phyloP scores from a whole-genome alignment of 2,329 filamentous ascomycete species.

The Cordyceps tenuipes region DNA sequence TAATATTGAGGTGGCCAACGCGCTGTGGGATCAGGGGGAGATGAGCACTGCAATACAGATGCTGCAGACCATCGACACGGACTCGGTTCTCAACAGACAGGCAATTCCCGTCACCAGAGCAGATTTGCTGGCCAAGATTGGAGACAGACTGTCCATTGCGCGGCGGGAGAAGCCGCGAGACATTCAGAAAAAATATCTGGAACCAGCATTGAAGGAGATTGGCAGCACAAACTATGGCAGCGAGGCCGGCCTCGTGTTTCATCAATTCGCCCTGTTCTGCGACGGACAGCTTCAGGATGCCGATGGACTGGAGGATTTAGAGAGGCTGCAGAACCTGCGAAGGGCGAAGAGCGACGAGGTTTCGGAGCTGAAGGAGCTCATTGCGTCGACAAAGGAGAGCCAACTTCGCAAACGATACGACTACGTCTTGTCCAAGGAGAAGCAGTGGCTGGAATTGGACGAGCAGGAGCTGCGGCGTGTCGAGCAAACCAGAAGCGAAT shows the following conservation, averaged over 20 bases:
- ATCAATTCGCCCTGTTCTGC: conserved; percentile 92
- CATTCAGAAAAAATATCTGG: conserved; percentile 80
- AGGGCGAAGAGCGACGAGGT: conserved; percentile 78
- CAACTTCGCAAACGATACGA: conserved; percentile 49
- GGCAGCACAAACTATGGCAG: conserved; percentile 57
- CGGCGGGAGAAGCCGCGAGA: conserved; percentile 83
- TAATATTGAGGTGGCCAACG: conserved; percentile 75
- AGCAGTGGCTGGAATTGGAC: conserved; percentile 84
- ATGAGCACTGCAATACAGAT: conserved; percentile 82
- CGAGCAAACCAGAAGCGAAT: conserved; percentile 66
- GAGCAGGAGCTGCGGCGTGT: conserved; percentile 77
- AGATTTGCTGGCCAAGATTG: conserved; percentile 78
- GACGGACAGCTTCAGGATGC: conserved; percentile 87
- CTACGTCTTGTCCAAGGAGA: conserved; percentile 61
- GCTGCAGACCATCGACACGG: conserved; percentile 62
- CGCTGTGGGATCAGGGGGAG: conserved; percentile 91
- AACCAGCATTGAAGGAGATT: conserved; percentile 75
- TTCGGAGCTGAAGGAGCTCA: conserved; percentile 56
- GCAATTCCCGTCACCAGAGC: conserved; percentile 64
- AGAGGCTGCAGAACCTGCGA: conserved; percentile 68
- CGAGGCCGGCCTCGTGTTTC: conserved; percentile 81
- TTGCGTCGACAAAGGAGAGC: conserved; percentile 40
- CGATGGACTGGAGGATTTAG: conserved; percentile 76
- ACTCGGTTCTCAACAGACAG: conserved; percentile 56
- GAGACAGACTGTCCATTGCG: conserved; percentile 81